Percentiles rank a stretch among this genome's conserved stretches.
Evolutionary conservation across 441 rosid species (phyloP).

Genomic region (Lepidium campestre): DNA sequence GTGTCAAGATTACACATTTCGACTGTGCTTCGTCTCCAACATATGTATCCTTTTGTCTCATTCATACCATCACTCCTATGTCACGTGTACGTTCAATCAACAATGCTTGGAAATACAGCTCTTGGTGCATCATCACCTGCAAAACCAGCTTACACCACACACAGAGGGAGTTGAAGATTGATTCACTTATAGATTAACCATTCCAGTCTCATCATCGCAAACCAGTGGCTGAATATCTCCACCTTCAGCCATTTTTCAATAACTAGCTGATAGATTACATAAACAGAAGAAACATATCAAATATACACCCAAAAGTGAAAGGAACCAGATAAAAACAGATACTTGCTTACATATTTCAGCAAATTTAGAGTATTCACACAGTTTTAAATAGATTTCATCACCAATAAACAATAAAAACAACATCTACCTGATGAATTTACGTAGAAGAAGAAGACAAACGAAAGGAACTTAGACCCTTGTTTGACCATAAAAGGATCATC

Average conservation of each 20-base stretch:
- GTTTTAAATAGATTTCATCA: background rate
- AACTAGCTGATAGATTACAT: constrained; percentile 11
- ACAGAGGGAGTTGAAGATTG: background rate
- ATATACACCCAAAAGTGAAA: background rate
- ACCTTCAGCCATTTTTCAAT: constrained; percentile 50
- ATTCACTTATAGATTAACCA: constrained; percentile 31
- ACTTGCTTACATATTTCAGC: background rate
- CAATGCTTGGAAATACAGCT: constrained; percentile 45
- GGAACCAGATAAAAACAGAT: background rate
- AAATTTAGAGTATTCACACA: background rate
- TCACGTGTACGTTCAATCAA: constrained; percentile 43
- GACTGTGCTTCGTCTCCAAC: constrained; percentile 47
- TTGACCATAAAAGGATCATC: constrained; percentile 3
- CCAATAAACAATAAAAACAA: background rate
- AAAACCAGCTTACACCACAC: constrained; percentile 40
- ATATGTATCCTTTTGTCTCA: constrained; percentile 48
- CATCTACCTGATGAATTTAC: constrained; percentile 12
- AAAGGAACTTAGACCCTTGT: constrained; percentile 4
- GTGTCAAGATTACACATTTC: constrained; percentile 44
- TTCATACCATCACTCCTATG: constrained; percentile 46
- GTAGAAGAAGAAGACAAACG: constrained; percentile 8
- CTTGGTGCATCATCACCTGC: constrained; percentile 51
- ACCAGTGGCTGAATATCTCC: constrained; percentile 62
- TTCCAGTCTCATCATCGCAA: constrained; percentile 60
- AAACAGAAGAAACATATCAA: constrained; percentile 4